A percentile compares a stretch with the other conserved stretches of the same genome.
Conservation (phyloP, 371 early-diverging fungal species). For the Syncephalastrum contaminatum region DNA sequence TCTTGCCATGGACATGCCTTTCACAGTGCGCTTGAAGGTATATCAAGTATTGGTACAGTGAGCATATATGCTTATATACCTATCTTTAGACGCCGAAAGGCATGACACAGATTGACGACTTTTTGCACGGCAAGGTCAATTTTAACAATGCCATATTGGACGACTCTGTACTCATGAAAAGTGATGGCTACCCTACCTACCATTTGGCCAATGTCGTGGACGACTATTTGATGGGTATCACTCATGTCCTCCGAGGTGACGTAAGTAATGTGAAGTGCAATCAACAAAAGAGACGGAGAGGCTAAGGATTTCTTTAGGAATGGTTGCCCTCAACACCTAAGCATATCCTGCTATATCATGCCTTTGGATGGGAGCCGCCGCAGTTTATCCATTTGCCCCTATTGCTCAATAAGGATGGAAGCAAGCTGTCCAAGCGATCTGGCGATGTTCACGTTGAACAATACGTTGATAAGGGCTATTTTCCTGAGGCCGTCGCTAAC, state of each 20-base stretch:
- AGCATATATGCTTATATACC: not conserved
- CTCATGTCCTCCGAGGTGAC: conserved; percentile 93
- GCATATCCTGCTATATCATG: conserved; percentile 80
- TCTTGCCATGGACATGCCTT: conserved; percentile 52
- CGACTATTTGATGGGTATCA: conserved; percentile 88
- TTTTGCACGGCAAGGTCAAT: conserved; percentile 72
- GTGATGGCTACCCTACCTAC: conserved; percentile 93
- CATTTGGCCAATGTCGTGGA: conserved; percentile 96
- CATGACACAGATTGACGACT: conserved; percentile 64
- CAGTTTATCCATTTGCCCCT: conserved; percentile 88
- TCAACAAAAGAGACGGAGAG: not conserved
- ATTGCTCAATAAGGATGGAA: conserved; percentile 77
- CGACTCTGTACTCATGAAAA: conserved; percentile 88
- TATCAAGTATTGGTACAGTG: conserved; percentile 3
- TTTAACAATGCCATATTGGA: conserved; percentile 78
- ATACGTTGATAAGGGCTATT: conserved; percentile 73
- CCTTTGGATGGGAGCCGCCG: conserved; percentile 81
- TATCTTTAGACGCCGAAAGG: conserved; percentile 59
- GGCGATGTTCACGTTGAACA: conserved; percentile 78
- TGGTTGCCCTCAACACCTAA: conserved; percentile 94
- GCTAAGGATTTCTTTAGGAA: conserved; percentile 50
- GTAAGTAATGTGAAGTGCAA: conserved; percentile 22
- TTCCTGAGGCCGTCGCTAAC: conserved; percentile 88
- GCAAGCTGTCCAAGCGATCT: conserved; percentile 86
- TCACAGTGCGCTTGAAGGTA: conserved; percentile 77